Conservation (phyloP, 2,329 filamentous ascomycete genomes). For the Aureobasidium sp. region DNA sequence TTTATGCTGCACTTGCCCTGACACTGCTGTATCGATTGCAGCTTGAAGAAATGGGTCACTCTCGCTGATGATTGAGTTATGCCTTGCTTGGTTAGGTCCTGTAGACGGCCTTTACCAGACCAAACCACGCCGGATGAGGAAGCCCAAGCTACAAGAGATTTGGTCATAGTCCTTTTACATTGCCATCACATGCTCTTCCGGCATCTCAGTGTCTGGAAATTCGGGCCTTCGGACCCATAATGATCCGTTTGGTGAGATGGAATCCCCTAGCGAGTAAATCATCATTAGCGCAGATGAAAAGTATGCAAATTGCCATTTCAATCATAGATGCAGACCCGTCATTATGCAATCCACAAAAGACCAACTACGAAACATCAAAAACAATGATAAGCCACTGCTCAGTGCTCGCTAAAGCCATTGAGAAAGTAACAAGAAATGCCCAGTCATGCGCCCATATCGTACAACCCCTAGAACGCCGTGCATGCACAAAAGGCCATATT, state of each 20-base stretch:
- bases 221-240: too few species aligned
- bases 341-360: neutral
- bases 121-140: too few species aligned
- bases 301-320: neutral
- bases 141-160: too few species aligned
- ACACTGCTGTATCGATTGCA: too few species aligned
- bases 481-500: neutral
- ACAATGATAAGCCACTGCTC: neutral
- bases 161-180: too few species aligned
- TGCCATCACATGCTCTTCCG: too few species aligned
- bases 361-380: neutral
- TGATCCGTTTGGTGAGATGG: too few species aligned
- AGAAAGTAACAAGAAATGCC: neutral
- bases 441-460: neutral
- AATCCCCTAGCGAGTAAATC: neutral
- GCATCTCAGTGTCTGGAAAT: too few species aligned
- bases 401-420: neutral
- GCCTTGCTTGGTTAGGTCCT: too few species aligned
- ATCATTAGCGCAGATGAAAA: neutral
- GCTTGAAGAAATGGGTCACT: too few species aligned
- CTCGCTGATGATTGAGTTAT: too few species aligned
- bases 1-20: neutral
- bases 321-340: neutral
- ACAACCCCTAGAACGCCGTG: slow-evolving; percentile 3
- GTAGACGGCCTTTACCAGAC: too few species aligned